Percentiles rank a stretch among this genome's conserved stretches.
These are phyloP conservation scores for Musa troglodytarum DNA, from an alignment of 176 grass and related monocot genomes.

Conservation along the genomic window DNA sequence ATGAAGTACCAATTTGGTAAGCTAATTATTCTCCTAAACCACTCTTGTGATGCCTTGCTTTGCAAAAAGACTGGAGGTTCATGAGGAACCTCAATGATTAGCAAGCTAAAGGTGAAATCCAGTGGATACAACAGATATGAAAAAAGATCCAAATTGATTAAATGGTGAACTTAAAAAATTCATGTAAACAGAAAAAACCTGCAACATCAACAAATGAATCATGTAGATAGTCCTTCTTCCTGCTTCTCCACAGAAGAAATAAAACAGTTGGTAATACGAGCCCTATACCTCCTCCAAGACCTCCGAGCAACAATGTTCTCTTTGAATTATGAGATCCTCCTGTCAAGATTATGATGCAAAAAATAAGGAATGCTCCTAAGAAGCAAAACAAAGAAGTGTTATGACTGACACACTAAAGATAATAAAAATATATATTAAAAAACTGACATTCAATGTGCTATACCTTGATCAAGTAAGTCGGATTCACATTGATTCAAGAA, in stretches of 20 bases:
- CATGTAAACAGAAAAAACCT: slow-evolving; percentile 33
- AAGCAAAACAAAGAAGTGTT: background rate
- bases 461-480: slow-evolving; percentile 18
- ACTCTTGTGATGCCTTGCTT: background rate
- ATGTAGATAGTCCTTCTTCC: slow-evolving; percentile 14
- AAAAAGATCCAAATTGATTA: background rate
- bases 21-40: background rate
- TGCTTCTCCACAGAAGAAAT: slow-evolving; percentile 51
- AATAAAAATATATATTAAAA: background rate
- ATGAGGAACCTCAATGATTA: background rate
- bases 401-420: background rate
- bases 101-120: background rate
- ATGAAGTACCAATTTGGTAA: background rate
- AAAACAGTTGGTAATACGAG: slow-evolving; percentile 30
- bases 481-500: slow-evolving; percentile 23
- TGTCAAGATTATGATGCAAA: slow-evolving; percentile 14
- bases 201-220: slow-evolving; percentile 76
- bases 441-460: background rate
- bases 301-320: slow-evolving; percentile 37
- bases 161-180: background rate
- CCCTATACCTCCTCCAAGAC: slow-evolving; percentile 37
- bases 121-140: too few species aligned
- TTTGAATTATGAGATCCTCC: slow-evolving; percentile 36
- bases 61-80: background rate
- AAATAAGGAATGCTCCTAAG: background rate